Conservation (phyloP, 371 early-diverging fungal species). For the Mucor indicus region DNA sequence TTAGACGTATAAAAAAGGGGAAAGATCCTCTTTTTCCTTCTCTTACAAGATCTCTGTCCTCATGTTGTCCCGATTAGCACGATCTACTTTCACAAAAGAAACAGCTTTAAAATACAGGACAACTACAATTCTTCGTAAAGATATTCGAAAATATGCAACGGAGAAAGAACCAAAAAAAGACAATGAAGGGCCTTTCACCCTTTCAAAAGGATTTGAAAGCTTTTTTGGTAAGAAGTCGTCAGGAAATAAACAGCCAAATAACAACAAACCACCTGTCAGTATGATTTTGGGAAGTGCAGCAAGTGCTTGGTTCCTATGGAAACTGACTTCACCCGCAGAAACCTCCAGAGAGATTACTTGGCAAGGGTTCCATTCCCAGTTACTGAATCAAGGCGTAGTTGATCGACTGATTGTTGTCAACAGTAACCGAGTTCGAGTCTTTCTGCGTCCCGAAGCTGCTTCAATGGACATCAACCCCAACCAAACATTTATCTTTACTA, state of each 20-base stretch:
- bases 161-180: conserved; percentile 17
- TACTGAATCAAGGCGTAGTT: conserved; percentile 90
- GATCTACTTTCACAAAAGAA: conserved; percentile 2
- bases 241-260: conserved; percentile 10
- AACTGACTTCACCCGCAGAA: conserved; percentile 41
- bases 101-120: background rate
- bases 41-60: no score
- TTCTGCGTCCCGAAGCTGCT: conserved; percentile 70
- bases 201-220: conserved; percentile 45
- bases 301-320: conserved; percentile 50
- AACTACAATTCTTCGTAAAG: conserved; percentile 13
- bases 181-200: conserved; percentile 20
- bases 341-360: conserved; percentile 76
- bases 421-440: conserved; percentile 77
- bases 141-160: conserved; percentile 20
- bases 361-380: conserved; percentile 87
- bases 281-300: conserved; percentile 49
- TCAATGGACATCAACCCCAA: conserved; percentile 29
- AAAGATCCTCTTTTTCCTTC: no score
- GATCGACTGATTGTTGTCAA: conserved; percentile 87
- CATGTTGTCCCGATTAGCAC: conserved; percentile 24
- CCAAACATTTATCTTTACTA: conserved; percentile 72
- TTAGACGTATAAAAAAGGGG: no score
- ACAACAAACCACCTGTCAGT: conserved; percentile 26
- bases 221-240: conserved; percentile 41